These are phyloP conservation scores for Salisapilia sapeloensis DNA, from an alignment of 352 stramenopile species.

Conservation along the genomic window DNA sequence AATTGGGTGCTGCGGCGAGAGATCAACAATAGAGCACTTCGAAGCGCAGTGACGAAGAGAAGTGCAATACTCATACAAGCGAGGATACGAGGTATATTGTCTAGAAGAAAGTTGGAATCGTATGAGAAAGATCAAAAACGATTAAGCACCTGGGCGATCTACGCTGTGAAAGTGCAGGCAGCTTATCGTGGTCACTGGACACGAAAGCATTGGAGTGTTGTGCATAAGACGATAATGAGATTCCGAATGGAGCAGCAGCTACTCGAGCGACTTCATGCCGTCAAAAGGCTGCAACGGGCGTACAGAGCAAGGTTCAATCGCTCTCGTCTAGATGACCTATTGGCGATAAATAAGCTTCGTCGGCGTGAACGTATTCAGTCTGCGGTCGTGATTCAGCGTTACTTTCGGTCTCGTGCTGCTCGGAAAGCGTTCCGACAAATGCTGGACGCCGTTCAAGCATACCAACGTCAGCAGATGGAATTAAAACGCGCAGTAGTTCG, in stretches of 20 bases:
- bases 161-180: conserved; percentile 33
- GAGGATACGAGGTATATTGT: conserved; percentile 26
- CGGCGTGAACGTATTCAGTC: conserved; percentile 30
- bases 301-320: conserved; percentile 47
- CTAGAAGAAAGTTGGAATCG: conserved; percentile 12
- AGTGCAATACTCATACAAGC: conserved; percentile 40
- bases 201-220: conserved; percentile 20
- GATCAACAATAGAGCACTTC: conserved; percentile 12
- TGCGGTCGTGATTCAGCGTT: conserved; percentile 29
- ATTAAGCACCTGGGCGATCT: conserved; percentile 14
- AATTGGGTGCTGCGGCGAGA: conserved; percentile 23
- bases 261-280: conserved; percentile 16
- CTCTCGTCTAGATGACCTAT: conserved; percentile 55
- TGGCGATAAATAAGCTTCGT: conserved; percentile 36
- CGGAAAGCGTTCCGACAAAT: conserved; percentile 33
- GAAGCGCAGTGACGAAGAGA: conserved; percentile 9
- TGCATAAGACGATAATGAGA: conserved; percentile 42
- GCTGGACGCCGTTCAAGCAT: conserved; percentile 17
- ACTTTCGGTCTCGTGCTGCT: conserved; percentile 36
- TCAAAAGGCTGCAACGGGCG: conserved; percentile 21
- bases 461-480: conserved; percentile 14
- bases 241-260: conserved; percentile 32
- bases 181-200: conserved; percentile 45
- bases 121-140: conserved; percentile 13
- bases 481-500: conserved; percentile 24